Conservation (phyloP, 257 asterid species). For the Solanum okadae region DNA sequence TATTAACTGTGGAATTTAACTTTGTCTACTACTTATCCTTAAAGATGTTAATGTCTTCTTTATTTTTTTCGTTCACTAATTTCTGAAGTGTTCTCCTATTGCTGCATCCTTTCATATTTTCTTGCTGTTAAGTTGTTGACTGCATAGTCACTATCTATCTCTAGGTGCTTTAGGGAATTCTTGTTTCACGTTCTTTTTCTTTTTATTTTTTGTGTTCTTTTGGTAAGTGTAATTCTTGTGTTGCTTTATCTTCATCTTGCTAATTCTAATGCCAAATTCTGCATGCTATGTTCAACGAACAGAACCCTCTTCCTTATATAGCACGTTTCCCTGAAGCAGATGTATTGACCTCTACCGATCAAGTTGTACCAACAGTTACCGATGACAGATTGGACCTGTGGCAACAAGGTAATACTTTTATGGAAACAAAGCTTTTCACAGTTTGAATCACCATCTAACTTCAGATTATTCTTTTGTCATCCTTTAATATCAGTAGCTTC, state of each 20-base stretch:
- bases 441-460: not conserved
- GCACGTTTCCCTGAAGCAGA: slow-evolving; percentile 98
- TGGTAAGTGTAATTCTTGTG: not conserved
- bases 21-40: not conserved
- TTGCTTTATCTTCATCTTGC: not conserved
- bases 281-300: slow-evolving; percentile 28
- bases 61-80: not conserved
- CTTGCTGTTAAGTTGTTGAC: not conserved
- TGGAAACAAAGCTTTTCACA: slow-evolving; percentile 8
- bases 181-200: not conserved
- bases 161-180: not conserved
- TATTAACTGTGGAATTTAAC: not conserved
- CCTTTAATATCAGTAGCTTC: not conserved
- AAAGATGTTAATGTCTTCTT: not conserved
- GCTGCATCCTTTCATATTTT: not conserved
- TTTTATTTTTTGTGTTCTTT: not conserved
- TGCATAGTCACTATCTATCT: not conserved
- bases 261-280: not conserved
- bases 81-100: not conserved
- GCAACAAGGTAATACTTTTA: slow-evolving; percentile 57
- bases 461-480: not conserved
- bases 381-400: slow-evolving; percentile 92
- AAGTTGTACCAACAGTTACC: slow-evolving; percentile 75
- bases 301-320: slow-evolving; percentile 95
- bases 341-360: slow-evolving; percentile 91